Percentiles rank a stretch among this genome's conserved stretches.
These are phyloP conservation scores for Ploettnerulaceae sp. DNA, from an alignment of 2,329 filamentous ascomycete genomes.

Conservation along the genomic window DNA sequence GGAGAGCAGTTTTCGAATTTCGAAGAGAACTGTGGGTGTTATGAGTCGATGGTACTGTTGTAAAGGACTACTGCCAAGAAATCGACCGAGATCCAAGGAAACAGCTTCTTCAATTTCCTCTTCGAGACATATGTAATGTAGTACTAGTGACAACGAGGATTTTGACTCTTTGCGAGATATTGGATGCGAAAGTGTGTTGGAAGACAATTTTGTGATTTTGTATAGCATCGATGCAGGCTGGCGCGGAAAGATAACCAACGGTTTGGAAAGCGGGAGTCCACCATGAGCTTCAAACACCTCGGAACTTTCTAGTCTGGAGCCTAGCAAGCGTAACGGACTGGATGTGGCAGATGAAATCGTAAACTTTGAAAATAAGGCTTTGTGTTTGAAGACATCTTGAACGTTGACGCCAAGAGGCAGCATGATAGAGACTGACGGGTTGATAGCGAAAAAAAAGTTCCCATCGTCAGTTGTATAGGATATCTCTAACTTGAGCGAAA, in stretches of 20 bases:
- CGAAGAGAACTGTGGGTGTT: conserved; percentile 40
- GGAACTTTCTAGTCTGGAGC: conserved; percentile 65
- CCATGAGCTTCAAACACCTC: conserved; percentile 63
- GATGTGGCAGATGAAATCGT: conserved; percentile 77
- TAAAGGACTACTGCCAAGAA: conserved; percentile 40
- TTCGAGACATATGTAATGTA: conserved; percentile 72
- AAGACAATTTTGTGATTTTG: conserved; percentile 58
- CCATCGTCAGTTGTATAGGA: conserved; percentile 65
- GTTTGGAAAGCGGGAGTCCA: conserved; percentile 44
- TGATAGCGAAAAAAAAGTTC: conserved; percentile 58
- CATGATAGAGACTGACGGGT: conserved; percentile 62
- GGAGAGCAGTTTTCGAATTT: conserved; percentile 42
- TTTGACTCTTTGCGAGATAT: conserved; percentile 32
- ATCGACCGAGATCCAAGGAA: conserved; percentile 39
- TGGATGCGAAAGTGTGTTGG: conserved; percentile 30
- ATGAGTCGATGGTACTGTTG: conserved; percentile 45
- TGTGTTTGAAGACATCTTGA: conserved; percentile 87
- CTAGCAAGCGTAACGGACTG: conserved; percentile 69
- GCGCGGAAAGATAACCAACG: conserved; percentile 67
- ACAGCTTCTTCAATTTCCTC: conserved; percentile 61
- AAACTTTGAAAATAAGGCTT: conserved; percentile 79
- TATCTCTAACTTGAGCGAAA: conserved; percentile 72
- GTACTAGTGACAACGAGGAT: conserved; percentile 55
- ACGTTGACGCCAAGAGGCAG: conserved; percentile 92
- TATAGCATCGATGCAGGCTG: conserved; percentile 80